Evolutionary conservation across 2,329 filamentous ascomycete species (phyloP).

Genomic region (Graphilbum ipis-grandicollis): DNA sequence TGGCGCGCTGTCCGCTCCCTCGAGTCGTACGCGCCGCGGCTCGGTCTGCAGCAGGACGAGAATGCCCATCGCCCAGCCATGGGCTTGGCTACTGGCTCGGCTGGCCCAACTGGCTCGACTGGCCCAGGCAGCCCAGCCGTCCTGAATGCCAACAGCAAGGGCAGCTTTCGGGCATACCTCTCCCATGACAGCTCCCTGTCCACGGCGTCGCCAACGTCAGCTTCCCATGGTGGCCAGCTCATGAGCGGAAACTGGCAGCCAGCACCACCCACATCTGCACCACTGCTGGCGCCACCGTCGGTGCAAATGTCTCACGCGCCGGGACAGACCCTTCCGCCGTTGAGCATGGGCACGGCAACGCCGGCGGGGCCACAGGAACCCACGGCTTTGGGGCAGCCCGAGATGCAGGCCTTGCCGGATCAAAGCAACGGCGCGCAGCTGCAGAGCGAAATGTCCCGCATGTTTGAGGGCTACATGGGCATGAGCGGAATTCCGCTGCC

Average conservation of each 20-base stretch:
- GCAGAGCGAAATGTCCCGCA: conserved; percentile 34
- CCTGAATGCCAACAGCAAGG: conserved; percentile 23
- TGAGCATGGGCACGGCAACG: not conserved
- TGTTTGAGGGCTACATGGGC: conserved; percentile 22
- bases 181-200: conserved; percentile 9
- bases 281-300: too few species aligned
- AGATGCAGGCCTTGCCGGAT: not conserved
- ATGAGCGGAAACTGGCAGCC: not conserved
- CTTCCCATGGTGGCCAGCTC: not conserved
- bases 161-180: not conserved
- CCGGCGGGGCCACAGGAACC: not conserved
- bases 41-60: conserved; percentile 39
- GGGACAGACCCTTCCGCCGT: not conserved
- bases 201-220: not conserved
- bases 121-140: too few species aligned
- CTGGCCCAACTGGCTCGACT: too few species aligned
- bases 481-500: conserved; percentile 7
- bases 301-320: too few species aligned
- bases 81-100: conserved; percentile 33
- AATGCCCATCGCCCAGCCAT: conserved; percentile 32
- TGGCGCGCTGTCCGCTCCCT: conserved; percentile 57
- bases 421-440: conserved; percentile 28
- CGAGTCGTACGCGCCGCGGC: conserved; percentile 52
- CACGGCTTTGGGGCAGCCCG: not conserved
- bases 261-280: not conserved